phyloP scores from a whole-genome alignment of 2,329 filamentous ascomycete species.

The Diaporthe citriasiana region DNA sequence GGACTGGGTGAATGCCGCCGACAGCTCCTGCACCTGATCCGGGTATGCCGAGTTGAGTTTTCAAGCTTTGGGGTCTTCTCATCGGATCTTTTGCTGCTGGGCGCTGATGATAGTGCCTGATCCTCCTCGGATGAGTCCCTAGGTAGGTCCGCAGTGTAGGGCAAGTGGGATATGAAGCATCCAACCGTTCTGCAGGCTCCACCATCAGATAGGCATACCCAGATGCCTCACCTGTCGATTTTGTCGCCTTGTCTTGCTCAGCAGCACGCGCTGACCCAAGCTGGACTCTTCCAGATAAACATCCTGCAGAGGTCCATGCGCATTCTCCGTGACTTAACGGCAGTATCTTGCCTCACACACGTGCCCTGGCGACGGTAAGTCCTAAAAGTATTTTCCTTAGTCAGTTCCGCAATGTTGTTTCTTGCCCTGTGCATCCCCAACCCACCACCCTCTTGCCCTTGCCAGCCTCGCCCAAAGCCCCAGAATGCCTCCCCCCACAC shows the following conservation, averaged over 20 bases:
- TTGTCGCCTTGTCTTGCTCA: neutral
- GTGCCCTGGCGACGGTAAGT: constrained; percentile 4
- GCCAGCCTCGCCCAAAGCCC: neutral
- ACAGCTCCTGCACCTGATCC: neutral
- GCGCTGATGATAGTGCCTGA: neutral
- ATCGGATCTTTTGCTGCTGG: neutral
- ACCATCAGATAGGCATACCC: neutral
- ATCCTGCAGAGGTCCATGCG: neutral
- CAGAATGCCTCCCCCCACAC: neutral
- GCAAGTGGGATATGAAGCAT: neutral
- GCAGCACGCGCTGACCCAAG: neutral
- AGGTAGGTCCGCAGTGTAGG: neutral
- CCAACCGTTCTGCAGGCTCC: neutral
- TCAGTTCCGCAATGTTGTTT: neutral
- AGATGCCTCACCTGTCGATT: neutral
- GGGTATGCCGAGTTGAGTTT: neutral
- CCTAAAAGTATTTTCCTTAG: neutral
- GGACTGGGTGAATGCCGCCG: neutral
- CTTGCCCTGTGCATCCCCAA: neutral
- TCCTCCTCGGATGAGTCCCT: too few relatives aligned
- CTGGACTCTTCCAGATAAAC: neutral
- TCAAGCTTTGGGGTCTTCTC: too few relatives aligned
- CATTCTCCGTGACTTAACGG: neutral
- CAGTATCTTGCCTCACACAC: neutral
- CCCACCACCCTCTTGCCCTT: neutral